phyloP scores from a whole-genome alignment of 106 monocot species.

The Dioscorea dumetorum region DNA sequence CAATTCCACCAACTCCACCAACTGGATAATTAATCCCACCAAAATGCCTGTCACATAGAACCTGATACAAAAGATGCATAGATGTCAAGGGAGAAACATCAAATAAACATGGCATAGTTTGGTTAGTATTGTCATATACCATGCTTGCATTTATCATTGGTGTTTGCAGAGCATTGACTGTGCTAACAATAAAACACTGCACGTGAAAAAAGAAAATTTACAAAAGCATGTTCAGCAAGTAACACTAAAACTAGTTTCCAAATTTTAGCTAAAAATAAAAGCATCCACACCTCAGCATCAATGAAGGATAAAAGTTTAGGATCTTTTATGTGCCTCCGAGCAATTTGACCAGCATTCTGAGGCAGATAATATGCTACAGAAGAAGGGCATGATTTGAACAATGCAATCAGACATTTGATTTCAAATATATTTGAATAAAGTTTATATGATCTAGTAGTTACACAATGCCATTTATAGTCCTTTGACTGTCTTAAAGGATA shows the following conservation, averaged over 20 bases:
- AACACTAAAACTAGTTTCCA: too few relatives aligned
- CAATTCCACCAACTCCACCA: conserved; percentile 96
- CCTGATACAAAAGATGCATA: conserved; percentile 28
- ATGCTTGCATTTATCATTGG: conserved; percentile 99
- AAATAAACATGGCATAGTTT: too few relatives aligned
- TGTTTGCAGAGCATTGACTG: conserved; percentile 90
- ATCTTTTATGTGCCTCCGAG: conserved; percentile 85
- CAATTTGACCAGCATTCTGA: conserved; percentile 92
- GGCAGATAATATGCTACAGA: conserved; percentile 90
- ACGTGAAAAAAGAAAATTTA: conserved; percentile 15
- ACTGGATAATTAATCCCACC: conserved; percentile 97
- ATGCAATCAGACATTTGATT: too few relatives aligned
- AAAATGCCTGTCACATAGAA: conserved; percentile 95
- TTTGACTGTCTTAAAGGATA: not conserved
- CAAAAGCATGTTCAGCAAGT: not conserved
- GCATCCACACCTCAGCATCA: conserved; percentile 83
- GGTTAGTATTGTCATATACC: conserved; percentile 31
- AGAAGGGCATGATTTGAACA: conserved; percentile 11
- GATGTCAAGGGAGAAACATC: too few relatives aligned
- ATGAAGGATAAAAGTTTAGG: conserved; percentile 83
- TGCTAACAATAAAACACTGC: conserved; percentile 98
- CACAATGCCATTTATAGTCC: too few relatives aligned
- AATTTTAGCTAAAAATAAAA: conserved; percentile 2
- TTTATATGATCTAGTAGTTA: too few relatives aligned
- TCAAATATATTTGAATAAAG: too few relatives aligned